Evolutionary conservation across 805 yeast genomes (phyloP).

Genomic region (Metschnikowia dekortorum): DNA sequence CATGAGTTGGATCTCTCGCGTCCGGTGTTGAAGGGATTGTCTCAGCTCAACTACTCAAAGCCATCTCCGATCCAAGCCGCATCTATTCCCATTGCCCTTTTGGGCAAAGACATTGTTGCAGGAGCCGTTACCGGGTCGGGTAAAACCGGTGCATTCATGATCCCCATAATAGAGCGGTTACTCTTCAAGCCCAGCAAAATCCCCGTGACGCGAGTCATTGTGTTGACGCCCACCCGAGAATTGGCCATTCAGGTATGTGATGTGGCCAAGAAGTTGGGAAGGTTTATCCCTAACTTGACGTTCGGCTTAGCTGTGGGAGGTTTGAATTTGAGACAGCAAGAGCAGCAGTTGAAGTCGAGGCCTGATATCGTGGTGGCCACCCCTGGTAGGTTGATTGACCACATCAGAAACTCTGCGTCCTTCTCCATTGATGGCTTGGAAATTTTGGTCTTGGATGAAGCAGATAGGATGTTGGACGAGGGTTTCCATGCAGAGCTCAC

Average conservation of each 20-base stretch:
- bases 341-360: constrained; percentile 83
- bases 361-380: constrained; percentile 98
- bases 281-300: constrained; percentile 68
- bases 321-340: constrained; percentile 89
- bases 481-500: constrained; percentile 95
- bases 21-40: constrained; percentile 80
- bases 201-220: constrained; percentile 85
- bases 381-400: constrained; percentile 98
- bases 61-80: constrained; percentile 96
- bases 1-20: constrained; percentile 78
- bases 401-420: constrained; percentile 89
- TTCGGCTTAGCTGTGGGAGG: constrained; percentile 99
- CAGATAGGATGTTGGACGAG: constrained; percentile 98
- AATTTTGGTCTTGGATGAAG: constrained; percentile 92
- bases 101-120: constrained; percentile 96
- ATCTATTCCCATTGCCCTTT: constrained; percentile 84
- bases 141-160: constrained; percentile 97
- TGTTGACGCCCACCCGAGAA: constrained; percentile 95
- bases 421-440: constrained; percentile 89
- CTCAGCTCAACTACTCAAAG: constrained; percentile 72
- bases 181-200: constrained; percentile 82
- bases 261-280: constrained; percentile 82
- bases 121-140: constrained; percentile 99
- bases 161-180: constrained; percentile 90
- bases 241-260: constrained; percentile 94